A percentile compares a stretch with the other conserved stretches of the same genome.
Conservation (phyloP, 352 stramenopile species). For the Pythium dissotocum region DNA sequence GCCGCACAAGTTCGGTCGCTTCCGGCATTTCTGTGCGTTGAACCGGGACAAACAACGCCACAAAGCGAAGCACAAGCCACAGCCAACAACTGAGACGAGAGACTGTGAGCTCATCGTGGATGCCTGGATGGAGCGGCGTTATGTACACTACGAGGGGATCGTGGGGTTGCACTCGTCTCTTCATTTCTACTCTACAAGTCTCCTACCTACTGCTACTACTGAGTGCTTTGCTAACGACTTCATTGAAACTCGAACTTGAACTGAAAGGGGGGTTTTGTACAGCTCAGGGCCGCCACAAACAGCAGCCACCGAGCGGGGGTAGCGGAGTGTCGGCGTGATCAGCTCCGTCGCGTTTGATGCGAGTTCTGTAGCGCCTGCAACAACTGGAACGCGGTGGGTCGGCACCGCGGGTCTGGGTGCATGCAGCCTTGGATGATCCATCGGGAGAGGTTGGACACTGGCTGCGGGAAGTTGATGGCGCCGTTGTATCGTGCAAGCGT, state of each 20-base stretch:
- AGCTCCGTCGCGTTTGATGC: constrained; percentile 12
- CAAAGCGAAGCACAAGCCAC: not conserved
- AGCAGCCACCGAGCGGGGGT: not conserved
- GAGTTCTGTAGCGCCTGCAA: constrained; percentile 53
- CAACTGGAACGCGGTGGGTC: constrained; percentile 61
- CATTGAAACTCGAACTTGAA: constrained; percentile 12
- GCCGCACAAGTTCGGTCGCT: constrained; percentile 58
- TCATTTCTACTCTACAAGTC: constrained; percentile 30
- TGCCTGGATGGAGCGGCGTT: not conserved
- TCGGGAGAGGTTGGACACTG: constrained; percentile 53
- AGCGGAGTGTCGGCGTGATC: not conserved
- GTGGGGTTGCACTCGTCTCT: not conserved
- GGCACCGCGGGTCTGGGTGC: constrained; percentile 61
- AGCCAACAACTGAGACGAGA: not conserved
- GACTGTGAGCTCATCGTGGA: not conserved
- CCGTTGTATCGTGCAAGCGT: constrained; percentile 35
- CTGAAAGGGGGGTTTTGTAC: constrained; percentile 39
- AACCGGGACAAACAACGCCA: constrained; percentile 30
- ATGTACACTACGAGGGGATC: not conserved
- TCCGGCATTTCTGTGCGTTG: constrained; percentile 57
- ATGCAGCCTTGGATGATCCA: constrained; percentile 76
- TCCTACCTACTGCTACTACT: constrained; percentile 23
- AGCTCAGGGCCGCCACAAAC: constrained; percentile 10
- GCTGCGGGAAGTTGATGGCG: constrained; percentile 37
- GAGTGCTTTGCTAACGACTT: constrained; percentile 4